Base-by-base conservation (phyloP, 768 basidiomycete species). In the Lactifluus pinguis region DNA sequence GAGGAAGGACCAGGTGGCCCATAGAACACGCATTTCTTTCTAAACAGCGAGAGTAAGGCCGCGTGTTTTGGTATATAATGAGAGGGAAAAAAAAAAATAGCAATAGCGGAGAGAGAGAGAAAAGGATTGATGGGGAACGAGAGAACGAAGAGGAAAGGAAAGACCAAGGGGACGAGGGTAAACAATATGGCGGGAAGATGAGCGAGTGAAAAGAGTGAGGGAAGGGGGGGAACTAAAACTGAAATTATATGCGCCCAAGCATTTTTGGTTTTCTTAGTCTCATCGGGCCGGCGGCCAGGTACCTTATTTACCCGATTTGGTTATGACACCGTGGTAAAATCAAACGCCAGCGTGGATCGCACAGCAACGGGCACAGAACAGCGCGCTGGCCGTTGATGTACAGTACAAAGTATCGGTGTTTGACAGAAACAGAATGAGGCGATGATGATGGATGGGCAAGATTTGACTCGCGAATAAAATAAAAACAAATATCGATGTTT, bases 1-100 rank as follows among this genome's bases (percentile, higher is more conserved):
- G 55, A 76, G 78, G 66, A 73, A 70, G 61, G 69, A 66, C 66
- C 74, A 61, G 59, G 81, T 67, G 65, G 79, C 72, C 73, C 77
- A 70, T 57, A 73, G 65, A 65, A 82, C 3, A 29, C 48, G 61
- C 61, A 62, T 62, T 36, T 42, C 38, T 42, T 17, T 53, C 47
- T 44, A 49, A 19, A n/a, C 39, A 30, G 32, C 13, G 44, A 14
- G 13, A 10, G 25, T 14, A 47, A 47, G 30, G 29, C 3, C 14
- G 47, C 14, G n/a, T 17, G n/a, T 1, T 21, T 41, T 5, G 32
- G 5, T 34, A 25, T 25, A 25, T 25, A 25, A 25, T 25, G 34
- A 8, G 1, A 32, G 4, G 17, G 4, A 9, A 25, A 19, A 6
- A 9, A 25, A 19, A 25, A 7, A 30, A 19, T 4, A 19, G 32